Conservation (phyloP, 805 yeast genomes). For the Cyberlindnera xylosilytica region DNA sequence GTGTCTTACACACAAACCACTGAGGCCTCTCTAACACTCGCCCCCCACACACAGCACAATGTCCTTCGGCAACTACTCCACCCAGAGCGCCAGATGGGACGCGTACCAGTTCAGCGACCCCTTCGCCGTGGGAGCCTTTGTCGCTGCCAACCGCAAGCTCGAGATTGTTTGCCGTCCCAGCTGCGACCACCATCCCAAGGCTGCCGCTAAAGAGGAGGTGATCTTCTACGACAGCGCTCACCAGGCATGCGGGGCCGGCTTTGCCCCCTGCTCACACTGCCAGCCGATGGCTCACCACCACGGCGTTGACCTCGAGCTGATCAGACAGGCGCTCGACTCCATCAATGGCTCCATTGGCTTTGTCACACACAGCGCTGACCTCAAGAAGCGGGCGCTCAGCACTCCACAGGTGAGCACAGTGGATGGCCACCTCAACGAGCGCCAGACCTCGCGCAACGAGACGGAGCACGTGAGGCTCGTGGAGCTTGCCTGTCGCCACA, state of each 20-base stretch:
- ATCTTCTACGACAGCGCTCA: slow-evolving; percentile 38
- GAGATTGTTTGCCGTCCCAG: slow-evolving; percentile 63
- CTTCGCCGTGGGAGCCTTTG: slow-evolving; percentile 56
- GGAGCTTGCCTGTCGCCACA: slow-evolving; percentile 78
- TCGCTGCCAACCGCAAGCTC: slow-evolving; percentile 44
- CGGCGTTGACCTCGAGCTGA: slow-evolving; percentile 20
- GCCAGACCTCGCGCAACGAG: slow-evolving; percentile 51
- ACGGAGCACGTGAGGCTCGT: slow-evolving; percentile 67
- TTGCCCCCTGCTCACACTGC: slow-evolving; percentile 50
- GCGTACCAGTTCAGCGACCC: slow-evolving; percentile 69
- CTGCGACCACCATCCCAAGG: slow-evolving; percentile 50
- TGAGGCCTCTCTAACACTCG: neutral
- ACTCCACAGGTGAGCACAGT: slow-evolving; percentile 21
- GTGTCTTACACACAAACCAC: no score
- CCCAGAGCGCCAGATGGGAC: slow-evolving; percentile 42
- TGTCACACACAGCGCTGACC: slow-evolving; percentile 19
- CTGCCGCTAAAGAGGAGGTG: slow-evolving; percentile 38
- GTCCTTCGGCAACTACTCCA: slow-evolving; percentile 7
- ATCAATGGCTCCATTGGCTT: slow-evolving; percentile 61
- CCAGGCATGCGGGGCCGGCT: slow-evolving; percentile 46
- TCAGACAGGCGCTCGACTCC: slow-evolving; percentile 49
- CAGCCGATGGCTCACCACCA: slow-evolving; percentile 40
- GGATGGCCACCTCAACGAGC: slow-evolving; percentile 14
- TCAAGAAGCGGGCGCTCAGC: slow-evolving; percentile 25
- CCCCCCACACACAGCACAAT: neutral